A percentile compares a stretch with the other conserved stretches of the same genome.
Evolutionary conservation across 2,329 filamentous ascomycete species (phyloP).

Genomic region (Calonectria naviculata): DNA sequence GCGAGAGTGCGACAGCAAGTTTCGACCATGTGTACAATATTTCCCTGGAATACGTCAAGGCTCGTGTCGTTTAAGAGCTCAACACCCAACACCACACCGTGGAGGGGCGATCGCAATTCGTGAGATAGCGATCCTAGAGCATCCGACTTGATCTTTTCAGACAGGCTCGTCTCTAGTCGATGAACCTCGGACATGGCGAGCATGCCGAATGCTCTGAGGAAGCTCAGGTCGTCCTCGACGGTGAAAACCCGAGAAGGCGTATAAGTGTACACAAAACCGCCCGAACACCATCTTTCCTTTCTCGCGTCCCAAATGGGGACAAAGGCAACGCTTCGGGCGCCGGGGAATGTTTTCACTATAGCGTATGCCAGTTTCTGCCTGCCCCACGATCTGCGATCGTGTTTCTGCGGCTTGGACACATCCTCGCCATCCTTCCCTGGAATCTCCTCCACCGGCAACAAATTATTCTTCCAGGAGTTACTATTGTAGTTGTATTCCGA

Average conservation of each 20-base stretch:
- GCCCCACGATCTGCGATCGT: conserved; percentile 19
- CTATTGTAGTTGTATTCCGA: conserved; percentile 40
- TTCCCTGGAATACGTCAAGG: conserved; percentile 58
- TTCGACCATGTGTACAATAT: conserved; percentile 61
- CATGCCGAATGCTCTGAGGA: conserved; percentile 62
- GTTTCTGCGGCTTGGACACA: not conserved
- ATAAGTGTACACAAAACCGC: conserved; percentile 61
- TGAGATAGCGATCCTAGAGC: conserved; percentile 71
- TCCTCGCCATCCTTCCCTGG: not conserved
- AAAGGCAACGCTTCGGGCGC: conserved; percentile 57
- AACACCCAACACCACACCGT: conserved; percentile 66
- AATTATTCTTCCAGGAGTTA: not conserved
- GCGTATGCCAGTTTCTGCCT: conserved; percentile 25
- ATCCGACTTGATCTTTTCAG: conserved; percentile 63
- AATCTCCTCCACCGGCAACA: not conserved
- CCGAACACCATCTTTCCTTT: conserved; percentile 59
- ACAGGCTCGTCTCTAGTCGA: conserved; percentile 51
- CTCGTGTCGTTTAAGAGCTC: conserved; percentile 65
- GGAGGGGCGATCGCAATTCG: conserved; percentile 69
- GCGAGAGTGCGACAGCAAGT: conserved; percentile 62
- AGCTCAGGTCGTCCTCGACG: conserved; percentile 59
- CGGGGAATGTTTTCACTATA: conserved; percentile 51
- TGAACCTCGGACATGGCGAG: conserved; percentile 68
- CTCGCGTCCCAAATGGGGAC: conserved; percentile 60
- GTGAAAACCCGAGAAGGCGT: conserved; percentile 56